phyloP scores from a whole-genome alignment of 805 yeast genomes.

The Lipomyces spencermartinsiae region DNA sequence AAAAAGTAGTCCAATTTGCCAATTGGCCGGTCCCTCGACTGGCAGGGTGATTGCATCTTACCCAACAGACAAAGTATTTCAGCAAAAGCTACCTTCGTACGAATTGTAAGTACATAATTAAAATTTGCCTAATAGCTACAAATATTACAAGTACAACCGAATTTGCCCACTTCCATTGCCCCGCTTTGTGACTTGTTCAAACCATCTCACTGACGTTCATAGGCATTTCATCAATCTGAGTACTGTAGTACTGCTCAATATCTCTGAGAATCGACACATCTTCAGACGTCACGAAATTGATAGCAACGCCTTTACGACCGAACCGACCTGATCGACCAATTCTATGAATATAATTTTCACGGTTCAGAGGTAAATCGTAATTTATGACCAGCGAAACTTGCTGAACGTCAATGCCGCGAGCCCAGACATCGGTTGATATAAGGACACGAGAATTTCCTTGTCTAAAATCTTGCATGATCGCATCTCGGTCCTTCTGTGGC shows the following conservation, averaged over 20 bases:
- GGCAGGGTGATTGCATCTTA: no score
- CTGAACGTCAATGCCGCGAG: constrained; percentile 97
- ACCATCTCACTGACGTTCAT: constrained; percentile 50
- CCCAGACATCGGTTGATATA: constrained; percentile 93
- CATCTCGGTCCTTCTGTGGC: constrained; percentile 92
- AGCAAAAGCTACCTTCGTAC: neutral
- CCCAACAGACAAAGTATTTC: neutral
- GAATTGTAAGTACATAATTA: neutral
- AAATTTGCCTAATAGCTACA: neutral
- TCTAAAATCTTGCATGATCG: constrained; percentile 94
- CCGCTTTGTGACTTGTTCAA: constrained; percentile 48
- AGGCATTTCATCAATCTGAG: constrained; percentile 96
- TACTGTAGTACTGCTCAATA: constrained; percentile 87
- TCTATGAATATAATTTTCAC: constrained; percentile 95
- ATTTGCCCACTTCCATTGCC: neutral
- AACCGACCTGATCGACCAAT: constrained; percentile 99
- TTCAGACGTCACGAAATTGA: constrained; percentile 85
- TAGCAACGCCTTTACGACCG: constrained; percentile 98
- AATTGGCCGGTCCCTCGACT: neutral
- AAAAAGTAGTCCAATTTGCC: neutral
- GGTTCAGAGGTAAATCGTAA: constrained; percentile 88
- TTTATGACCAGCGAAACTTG: constrained; percentile 94
- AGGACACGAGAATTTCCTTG: constrained; percentile 91
- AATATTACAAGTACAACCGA: neutral
- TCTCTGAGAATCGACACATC: constrained; percentile 79